Evolutionary conservation across 352 stramenopile genomes (phyloP).

Genomic region (Chrysophaeum taylorii): DNA sequence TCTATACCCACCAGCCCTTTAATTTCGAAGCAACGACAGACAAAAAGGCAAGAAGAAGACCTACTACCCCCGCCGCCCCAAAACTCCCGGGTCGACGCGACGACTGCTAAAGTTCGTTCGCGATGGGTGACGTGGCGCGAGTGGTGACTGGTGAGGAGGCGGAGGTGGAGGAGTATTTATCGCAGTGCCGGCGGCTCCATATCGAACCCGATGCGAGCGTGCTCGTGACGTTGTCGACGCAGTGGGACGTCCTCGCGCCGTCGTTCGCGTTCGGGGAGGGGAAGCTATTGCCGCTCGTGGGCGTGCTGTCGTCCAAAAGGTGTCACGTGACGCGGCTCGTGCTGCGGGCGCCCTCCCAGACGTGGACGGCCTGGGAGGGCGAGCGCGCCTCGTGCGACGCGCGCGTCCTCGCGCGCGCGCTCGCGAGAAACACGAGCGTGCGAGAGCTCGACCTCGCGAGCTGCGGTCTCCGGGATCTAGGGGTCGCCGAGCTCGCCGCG

Average conservation of each 20-base stretch:
- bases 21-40: too few relatives aligned
- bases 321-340: background rate
- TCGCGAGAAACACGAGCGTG: background rate
- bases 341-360: background rate
- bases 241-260: background rate
- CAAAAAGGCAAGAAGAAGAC: too few relatives aligned
- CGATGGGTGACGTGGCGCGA: too few relatives aligned
- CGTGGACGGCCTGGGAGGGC: slow-evolving; percentile 4
- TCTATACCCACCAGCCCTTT: too few relatives aligned
- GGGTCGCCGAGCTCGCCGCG: background rate
- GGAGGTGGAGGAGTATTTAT: too few relatives aligned
- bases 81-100: too few relatives aligned
- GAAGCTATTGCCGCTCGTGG: background rate
- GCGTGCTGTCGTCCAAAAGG: slow-evolving; percentile 10
- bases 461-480: background rate
- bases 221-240: background rate
- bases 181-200: background rate
- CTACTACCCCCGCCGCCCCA: too few relatives aligned
- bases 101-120: too few relatives aligned
- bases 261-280: background rate
- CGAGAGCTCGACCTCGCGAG: background rate
- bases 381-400: background rate
- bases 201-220: background rate
- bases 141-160: too few relatives aligned
- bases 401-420: background rate